A percentile compares a stretch with the other conserved stretches of the same genome.
These are phyloP conservation scores for Closterium sp. DNA, from an alignment of 139 green algal genomes.

Conservation along the genomic window DNA sequence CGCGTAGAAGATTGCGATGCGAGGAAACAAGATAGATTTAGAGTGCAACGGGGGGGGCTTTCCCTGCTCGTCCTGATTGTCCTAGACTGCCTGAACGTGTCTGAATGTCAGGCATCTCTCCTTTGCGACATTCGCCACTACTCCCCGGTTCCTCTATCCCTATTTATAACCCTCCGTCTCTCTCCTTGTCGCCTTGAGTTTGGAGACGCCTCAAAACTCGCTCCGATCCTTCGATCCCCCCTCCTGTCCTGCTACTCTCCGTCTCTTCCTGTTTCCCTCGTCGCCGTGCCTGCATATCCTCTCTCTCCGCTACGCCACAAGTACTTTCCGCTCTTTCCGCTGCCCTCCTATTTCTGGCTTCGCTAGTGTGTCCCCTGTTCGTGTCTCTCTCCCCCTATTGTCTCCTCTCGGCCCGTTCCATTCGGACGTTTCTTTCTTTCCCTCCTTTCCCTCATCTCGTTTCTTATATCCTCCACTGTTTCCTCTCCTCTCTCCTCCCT, in stretches of 20 bases:
- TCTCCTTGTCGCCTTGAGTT: not conserved
- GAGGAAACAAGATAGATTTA: not conserved
- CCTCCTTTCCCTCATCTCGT: not conserved
- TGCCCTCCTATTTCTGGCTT: too few species aligned
- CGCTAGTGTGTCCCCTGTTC: too few species aligned
- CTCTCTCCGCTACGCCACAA: not conserved
- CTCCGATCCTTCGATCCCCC: not conserved
- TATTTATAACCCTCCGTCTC: not conserved
- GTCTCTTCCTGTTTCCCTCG: too few species aligned
- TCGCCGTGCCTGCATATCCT: too few species aligned
- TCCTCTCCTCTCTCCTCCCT: not conserved
- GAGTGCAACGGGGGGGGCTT: not conserved
- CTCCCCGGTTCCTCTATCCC: not conserved
- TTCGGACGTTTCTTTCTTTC: not conserved
- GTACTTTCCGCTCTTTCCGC: not conserved
- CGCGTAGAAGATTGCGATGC: not conserved
- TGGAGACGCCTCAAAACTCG: not conserved
- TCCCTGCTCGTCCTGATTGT: not conserved
- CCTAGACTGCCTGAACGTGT: not conserved
- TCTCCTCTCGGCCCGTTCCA: not conserved
- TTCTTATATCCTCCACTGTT: not conserved
- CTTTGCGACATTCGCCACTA: not conserved
- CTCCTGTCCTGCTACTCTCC: not conserved
- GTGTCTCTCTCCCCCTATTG: not conserved
- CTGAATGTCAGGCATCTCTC: not conserved